These are phyloP conservation scores for Candida taoyuanica DNA, from an alignment of 805 yeast species.

Conservation along the genomic window DNA sequence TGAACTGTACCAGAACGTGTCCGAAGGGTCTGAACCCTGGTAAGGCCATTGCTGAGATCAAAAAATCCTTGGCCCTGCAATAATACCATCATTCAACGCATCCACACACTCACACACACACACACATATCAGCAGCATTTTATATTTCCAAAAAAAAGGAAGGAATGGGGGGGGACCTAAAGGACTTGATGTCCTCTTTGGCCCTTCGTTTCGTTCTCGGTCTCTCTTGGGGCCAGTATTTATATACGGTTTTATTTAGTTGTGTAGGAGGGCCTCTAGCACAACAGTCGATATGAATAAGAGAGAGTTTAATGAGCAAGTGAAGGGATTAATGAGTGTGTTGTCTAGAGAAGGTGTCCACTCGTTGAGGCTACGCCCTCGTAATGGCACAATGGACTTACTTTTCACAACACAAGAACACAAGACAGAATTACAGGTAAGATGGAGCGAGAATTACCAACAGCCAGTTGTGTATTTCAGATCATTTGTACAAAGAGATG, in stretches of 20 bases:
- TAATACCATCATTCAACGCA: neutral
- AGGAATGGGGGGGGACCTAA: too few species aligned
- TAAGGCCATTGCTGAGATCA: conserved; percentile 93
- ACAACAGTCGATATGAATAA: neutral
- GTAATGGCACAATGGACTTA: too few species aligned
- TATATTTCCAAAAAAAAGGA: neutral
- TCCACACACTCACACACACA: conserved; percentile 1
- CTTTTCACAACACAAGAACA: neutral
- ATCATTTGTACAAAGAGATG: neutral
- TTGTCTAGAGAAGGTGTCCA: too few species aligned
- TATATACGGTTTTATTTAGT: conserved; percentile 2
- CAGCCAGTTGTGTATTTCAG: neutral
- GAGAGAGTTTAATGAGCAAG: too few species aligned
- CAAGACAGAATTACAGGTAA: neutral
- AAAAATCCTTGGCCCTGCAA: conserved; percentile 78
- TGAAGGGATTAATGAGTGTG: too few species aligned
- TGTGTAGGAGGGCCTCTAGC: neutral
- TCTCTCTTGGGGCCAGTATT: conserved; percentile 2
- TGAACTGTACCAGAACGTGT: conserved; percentile 98
- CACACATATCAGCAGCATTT: conserved; percentile 1
- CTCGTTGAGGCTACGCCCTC: too few species aligned
- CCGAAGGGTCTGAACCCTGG: conserved; percentile 99
- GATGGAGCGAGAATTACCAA: neutral
- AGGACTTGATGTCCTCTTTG: neutral
- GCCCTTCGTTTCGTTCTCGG: neutral